phyloP scores from a whole-genome alignment of 768 basidiomycete species.

The Lyophyllum decastes region DNA sequence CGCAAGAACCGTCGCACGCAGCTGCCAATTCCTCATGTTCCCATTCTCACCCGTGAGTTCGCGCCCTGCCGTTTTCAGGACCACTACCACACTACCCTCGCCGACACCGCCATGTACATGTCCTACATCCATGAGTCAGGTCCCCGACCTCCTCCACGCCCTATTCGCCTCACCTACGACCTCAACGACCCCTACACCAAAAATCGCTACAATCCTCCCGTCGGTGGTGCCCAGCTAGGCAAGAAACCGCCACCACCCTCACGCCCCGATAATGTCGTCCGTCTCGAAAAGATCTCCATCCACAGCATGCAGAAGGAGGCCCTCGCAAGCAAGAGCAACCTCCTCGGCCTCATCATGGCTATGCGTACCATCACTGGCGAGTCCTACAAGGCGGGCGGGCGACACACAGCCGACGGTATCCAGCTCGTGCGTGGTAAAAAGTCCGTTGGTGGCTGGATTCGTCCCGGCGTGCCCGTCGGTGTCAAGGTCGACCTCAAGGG shows the following conservation, averaged over 20 bases:
- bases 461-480: conserved; percentile 80
- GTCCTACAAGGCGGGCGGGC: conserved; percentile 71
- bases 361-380: conserved; percentile 87
- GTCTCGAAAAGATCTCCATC: conserved; percentile 81
- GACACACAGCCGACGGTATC: conserved; percentile 71
- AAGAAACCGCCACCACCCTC: conserved; percentile 68
- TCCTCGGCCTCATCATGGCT: conserved; percentile 87
- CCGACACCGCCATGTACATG: conserved; percentile 93
- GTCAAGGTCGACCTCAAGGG: conserved; percentile 91
- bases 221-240: conserved; percentile 70
- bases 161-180: conserved; percentile 71
- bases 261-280: conserved; percentile 67
- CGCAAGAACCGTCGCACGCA: conserved; percentile 47
- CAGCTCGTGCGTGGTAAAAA: conserved; percentile 73
- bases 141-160: conserved; percentile 52
- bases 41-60: conserved; percentile 67
- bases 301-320: conserved; percentile 88
- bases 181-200: conserved; percentile 81
- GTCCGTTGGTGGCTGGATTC: conserved; percentile 79
- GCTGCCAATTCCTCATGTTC: conserved; percentile 76
- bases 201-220: conserved; percentile 73
- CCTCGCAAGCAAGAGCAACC: conserved; percentile 62
- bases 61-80: conserved; percentile 73
- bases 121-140: conserved; percentile 77
- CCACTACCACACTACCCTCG: conserved; percentile 83